These are phyloP conservation scores for Platanthera guangdongensis DNA, from an alignment of 106 monocot species.

Conservation along the genomic window DNA sequence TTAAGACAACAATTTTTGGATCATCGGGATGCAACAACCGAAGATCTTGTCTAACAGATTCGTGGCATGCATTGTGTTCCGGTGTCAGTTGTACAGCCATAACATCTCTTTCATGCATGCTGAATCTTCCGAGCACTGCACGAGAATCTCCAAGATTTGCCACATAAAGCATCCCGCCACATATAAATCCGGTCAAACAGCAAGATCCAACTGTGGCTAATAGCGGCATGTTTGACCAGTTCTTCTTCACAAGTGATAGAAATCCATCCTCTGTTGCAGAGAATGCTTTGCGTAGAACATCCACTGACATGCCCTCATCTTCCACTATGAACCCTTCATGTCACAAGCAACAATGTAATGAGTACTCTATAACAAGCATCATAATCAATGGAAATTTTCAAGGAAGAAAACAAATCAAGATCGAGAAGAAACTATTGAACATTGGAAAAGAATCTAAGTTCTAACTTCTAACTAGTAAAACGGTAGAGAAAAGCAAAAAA, in stretches of 20 bases:
- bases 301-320: constrained; percentile 33
- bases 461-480: not conserved
- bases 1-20: constrained; percentile 50
- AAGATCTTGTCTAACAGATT: constrained; percentile 61
- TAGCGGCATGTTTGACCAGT: constrained; percentile 41
- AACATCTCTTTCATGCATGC: constrained; percentile 21
- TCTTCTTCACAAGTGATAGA: constrained; percentile 35
- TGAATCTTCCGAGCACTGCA: constrained; percentile 46
- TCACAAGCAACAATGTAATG: not conserved
- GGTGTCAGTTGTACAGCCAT: constrained; percentile 43
- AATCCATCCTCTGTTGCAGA: constrained; percentile 47
- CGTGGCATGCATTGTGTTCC: constrained; percentile 67
- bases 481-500: not conserved
- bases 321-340: constrained; percentile 7
- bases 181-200: constrained; percentile 43
- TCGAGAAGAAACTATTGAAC: not conserved
- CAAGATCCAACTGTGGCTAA: constrained; percentile 51
- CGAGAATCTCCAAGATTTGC: constrained; percentile 64
- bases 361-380: not conserved
- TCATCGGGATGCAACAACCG: constrained; percentile 52
- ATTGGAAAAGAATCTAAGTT: not conserved
- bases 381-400: not conserved
- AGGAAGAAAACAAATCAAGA: not conserved
- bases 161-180: constrained; percentile 38
- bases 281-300: constrained; percentile 37